Percentiles rank a stretch among this genome's conserved stretches.
Evolutionary conservation across 2,329 filamentous ascomycete genomes (phyloP).

Genomic region (Tothia fuscella): DNA sequence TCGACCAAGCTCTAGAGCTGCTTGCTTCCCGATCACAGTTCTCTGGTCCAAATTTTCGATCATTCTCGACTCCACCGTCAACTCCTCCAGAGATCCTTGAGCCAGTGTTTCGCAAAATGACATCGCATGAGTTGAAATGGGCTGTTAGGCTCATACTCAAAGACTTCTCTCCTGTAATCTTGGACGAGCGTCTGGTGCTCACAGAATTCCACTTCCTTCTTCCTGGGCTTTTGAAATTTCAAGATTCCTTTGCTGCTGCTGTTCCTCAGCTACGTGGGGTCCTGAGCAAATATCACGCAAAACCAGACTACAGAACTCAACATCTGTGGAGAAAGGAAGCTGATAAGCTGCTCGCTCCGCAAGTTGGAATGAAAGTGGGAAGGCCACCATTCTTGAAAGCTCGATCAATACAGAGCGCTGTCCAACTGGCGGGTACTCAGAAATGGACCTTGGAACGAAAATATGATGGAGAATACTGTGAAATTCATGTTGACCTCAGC

Average conservation of each 20-base stretch:
- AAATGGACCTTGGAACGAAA: conserved; percentile 68
- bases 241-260: conserved; percentile 54
- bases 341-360: conserved; percentile 24
- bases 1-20: conserved; percentile 53
- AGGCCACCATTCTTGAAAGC: conserved; percentile 34
- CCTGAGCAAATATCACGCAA: conserved; percentile 25
- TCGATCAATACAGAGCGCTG: conserved; percentile 55
- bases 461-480: conserved; percentile 82
- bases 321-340: conserved; percentile 26
- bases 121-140: conserved; percentile 72
- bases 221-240: conserved; percentile 56
- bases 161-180: conserved; percentile 52
- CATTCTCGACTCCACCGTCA: conserved; percentile 14
- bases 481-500: conserved; percentile 65
- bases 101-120: conserved; percentile 46
- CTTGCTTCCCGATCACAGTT: conserved; percentile 59
- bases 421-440: conserved; percentile 47
- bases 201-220: conserved; percentile 55
- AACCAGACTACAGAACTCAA: conserved; percentile 23
- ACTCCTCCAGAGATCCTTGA: conserved; percentile 30
- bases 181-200: conserved; percentile 48
- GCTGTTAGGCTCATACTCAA: conserved; percentile 71
- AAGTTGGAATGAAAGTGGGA: conserved; percentile 34
- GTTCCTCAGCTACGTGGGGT: conserved; percentile 40
- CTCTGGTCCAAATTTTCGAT: conserved; percentile 52